A percentile compares a stretch with the other conserved stretches of the same genome.
These are phyloP conservation scores for Thraustochytrium striatum DNA, from an alignment of 352 stramenopile genomes.

Conservation along the genomic window DNA sequence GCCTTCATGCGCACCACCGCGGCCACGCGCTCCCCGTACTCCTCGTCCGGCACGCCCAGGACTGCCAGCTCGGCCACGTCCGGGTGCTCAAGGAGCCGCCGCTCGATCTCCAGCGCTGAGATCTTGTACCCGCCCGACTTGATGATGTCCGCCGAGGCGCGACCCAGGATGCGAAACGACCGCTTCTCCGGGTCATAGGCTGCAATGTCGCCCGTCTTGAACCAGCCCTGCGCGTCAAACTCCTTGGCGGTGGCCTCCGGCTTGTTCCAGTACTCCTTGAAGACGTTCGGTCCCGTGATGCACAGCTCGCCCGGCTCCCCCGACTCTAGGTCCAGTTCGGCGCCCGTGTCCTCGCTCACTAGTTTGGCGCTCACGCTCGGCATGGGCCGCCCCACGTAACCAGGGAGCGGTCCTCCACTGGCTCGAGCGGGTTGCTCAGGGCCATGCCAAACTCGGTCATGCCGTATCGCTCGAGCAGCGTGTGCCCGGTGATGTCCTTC, in stretches of 20 bases:
- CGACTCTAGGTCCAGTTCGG: conserved; percentile 54
- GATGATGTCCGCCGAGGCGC: conserved; percentile 81
- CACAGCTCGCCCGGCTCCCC: conserved; percentile 70
- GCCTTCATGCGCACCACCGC: conserved; percentile 67
- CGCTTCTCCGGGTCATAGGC: conserved; percentile 65
- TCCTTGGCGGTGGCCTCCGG: conserved; percentile 72
- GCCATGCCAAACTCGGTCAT: conserved; percentile 88
- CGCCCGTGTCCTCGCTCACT: conserved; percentile 67
- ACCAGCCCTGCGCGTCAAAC: conserved; percentile 77
- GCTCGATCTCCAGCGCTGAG: conserved; percentile 81
- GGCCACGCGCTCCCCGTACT: conserved; percentile 59
- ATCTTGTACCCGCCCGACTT: conserved; percentile 83
- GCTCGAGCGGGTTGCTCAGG: conserved; percentile 71
- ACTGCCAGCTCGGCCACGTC: conserved; percentile 73
- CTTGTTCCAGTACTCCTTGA: conserved; percentile 76
- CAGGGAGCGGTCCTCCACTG: conserved; percentile 63
- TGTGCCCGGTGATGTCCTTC: conserved; percentile 70
- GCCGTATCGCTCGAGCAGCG: conserved; percentile 78
- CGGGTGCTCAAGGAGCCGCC: conserved; percentile 71
- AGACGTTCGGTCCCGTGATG: conserved; percentile 76
- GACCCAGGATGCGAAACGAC: conserved; percentile 79
- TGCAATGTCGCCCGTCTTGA: conserved; percentile 81
- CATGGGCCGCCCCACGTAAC: conserved; percentile 74
- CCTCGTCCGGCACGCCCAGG: conserved; percentile 70
- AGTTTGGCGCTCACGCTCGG: conserved; percentile 72